These are phyloP conservation scores for Coemansia reversa DNA, from an alignment of 192 early-diverging fungal genomes.

Conservation along the genomic window DNA sequence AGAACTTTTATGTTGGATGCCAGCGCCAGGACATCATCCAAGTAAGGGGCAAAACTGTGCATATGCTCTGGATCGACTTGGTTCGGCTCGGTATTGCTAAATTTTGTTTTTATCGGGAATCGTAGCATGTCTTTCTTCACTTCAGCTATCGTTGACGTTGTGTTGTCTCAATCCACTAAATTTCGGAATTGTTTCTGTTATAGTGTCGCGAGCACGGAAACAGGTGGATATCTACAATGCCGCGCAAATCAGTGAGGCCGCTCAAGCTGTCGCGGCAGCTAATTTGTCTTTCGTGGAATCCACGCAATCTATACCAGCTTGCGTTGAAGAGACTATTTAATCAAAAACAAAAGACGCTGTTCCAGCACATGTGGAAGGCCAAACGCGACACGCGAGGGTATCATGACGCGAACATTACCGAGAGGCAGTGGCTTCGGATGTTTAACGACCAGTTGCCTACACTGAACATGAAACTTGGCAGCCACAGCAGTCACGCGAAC, in stretches of 20 bases:
- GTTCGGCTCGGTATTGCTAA: neutral
- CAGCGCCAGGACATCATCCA: neutral
- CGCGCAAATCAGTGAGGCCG: slow-evolving; percentile 35
- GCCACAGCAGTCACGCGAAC: slow-evolving; percentile 58
- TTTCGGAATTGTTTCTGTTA: neutral
- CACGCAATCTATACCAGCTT: slow-evolving; percentile 87
- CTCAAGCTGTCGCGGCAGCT: slow-evolving; percentile 61
- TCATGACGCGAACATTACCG: slow-evolving; percentile 88
- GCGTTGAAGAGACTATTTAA: slow-evolving; percentile 54
- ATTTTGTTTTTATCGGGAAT: neutral
- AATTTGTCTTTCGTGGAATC: slow-evolving; percentile 95
- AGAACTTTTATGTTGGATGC: neutral
- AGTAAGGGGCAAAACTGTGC: neutral
- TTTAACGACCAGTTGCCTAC: slow-evolving; percentile 74
- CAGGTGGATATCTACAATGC: slow-evolving; percentile 25
- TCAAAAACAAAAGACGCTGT: slow-evolving; percentile 65
- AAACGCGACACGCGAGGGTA: slow-evolving; percentile 92
- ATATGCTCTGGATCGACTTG: neutral
- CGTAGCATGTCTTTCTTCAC: neutral
- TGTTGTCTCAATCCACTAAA: neutral
- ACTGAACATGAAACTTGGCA: slow-evolving; percentile 53
- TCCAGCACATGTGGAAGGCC: slow-evolving; percentile 92
- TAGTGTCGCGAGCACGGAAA: neutral
- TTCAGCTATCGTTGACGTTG: neutral
- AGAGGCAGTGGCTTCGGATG: slow-evolving; percentile 75